A percentile compares a stretch with the other conserved stretches of the same genome.
Evolutionary conservation across 2,329 filamentous ascomycete species (phyloP).

Genomic region (Aspergillus carbonarius): DNA sequence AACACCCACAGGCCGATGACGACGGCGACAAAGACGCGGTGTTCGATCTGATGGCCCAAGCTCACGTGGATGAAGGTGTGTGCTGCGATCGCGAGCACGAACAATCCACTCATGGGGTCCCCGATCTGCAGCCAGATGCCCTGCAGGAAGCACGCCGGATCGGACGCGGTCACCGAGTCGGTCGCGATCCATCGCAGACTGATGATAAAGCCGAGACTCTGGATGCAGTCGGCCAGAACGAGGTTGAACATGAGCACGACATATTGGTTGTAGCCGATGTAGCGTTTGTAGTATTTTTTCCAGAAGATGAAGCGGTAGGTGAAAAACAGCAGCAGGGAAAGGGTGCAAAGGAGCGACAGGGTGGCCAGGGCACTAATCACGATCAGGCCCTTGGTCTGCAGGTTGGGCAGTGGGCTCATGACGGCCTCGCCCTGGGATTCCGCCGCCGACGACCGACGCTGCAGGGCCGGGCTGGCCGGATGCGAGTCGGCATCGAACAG

Average conservation of each 20-base stretch:
- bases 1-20: not conserved
- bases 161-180: not conserved
- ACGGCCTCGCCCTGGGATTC: not conserved
- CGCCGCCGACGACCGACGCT: not conserved
- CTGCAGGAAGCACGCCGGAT: constrained; percentile 3
- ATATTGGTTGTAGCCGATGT: constrained; percentile 7
- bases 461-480: not conserved
- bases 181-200: constrained; percentile 4
- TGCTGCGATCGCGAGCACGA: not conserved
- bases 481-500: not conserved
- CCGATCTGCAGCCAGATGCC: constrained; percentile 4
- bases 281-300: not conserved
- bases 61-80: constrained; percentile 3
- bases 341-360: not conserved
- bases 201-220: constrained; percentile 4
- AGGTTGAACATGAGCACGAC: constrained; percentile 7
- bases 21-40: not conserved
- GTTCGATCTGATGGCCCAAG: not conserved
- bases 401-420: not conserved
- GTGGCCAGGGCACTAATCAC: constrained; percentile 1
- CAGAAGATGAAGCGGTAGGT: constrained; percentile 7
- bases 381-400: constrained; percentile 4
- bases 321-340: not conserved
- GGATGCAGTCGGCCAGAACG: not conserved
- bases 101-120: constrained; percentile 5